A percentile compares a stretch with the other conserved stretches of the same genome.
phyloP scores from a whole-genome alignment of 2,329 filamentous ascomycete species.

The Hawksworthiomyces lignivorus region DNA sequence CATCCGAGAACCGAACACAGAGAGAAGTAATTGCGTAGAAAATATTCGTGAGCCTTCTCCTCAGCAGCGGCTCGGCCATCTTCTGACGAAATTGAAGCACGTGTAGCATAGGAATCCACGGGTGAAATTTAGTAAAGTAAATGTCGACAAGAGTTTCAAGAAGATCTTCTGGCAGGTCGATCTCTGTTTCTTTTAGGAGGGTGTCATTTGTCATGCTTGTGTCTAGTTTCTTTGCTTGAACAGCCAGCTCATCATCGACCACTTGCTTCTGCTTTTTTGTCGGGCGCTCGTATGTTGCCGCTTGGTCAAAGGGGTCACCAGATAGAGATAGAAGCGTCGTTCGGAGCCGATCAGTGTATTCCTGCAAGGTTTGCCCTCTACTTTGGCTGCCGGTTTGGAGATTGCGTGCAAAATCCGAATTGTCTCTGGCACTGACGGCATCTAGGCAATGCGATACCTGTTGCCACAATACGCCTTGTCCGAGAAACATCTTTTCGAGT shows the following conservation, averaged over 20 bases:
- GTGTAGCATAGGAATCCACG: conserved; percentile 32
- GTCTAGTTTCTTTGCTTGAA: too few species aligned
- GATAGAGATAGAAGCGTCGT: neutral
- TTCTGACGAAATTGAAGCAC: conserved; percentile 20
- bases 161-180: neutral
- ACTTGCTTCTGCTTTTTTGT: too few species aligned
- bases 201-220: too few species aligned
- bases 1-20: conserved; percentile 27
- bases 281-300: too few species aligned
- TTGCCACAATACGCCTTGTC: conserved; percentile 28
- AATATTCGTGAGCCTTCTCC: conserved; percentile 21
- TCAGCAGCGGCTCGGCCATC: conserved; percentile 15
- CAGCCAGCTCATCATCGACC: too few species aligned
- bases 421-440: too few species aligned
- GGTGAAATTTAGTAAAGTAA: conserved; percentile 30
- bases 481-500: conserved; percentile 32
- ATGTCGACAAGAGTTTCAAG: conserved; percentile 25
- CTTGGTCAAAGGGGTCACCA: too few species aligned
- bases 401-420: too few species aligned
- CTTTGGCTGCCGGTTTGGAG: neutral
- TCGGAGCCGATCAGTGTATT: neutral
- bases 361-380: neutral
- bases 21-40: conserved; percentile 31
- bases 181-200: too few species aligned
- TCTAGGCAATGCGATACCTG: conserved; percentile 21